A percentile compares a stretch with the other conserved stretches of the same genome.
Evolutionary conservation across 371 early-diverging fungal genomes (phyloP).

Genomic region (Conidiobolus incongruus): DNA sequence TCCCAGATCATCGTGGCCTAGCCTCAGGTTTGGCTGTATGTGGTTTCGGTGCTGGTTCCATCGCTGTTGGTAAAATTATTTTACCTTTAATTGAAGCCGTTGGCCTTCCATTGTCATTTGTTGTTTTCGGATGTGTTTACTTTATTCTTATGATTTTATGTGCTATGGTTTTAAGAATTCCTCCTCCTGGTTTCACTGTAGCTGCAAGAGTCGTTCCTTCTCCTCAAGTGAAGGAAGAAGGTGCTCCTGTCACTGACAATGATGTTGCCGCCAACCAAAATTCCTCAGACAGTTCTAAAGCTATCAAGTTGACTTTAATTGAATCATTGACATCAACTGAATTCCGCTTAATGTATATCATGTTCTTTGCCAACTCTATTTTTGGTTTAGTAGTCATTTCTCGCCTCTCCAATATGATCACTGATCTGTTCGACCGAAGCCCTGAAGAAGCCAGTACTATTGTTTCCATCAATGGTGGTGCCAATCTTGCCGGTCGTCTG

Average conservation of each 20-base stretch:
- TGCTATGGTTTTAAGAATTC: conserved; percentile 25
- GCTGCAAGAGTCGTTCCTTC: conserved; percentile 6
- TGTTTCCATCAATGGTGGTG: conserved; percentile 29
- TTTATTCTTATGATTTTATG: conserved; percentile 19
- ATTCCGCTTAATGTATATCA: conserved; percentile 24
- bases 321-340: conserved; percentile 22
- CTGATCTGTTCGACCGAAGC: conserved; percentile 21
- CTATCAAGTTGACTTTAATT: conserved; percentile 17
- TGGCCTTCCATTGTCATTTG: conserved; percentile 24
- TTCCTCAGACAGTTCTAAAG: conserved; percentile 9
- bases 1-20: conserved; percentile 24
- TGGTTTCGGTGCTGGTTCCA: conserved; percentile 42
- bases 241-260: conserved; percentile 5
- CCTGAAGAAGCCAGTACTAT: conserved; percentile 22
- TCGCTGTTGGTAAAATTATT: conserved; percentile 32
- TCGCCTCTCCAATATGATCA: conserved; percentile 28
- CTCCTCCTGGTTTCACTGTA: conserved; percentile 33
- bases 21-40: conserved; percentile 33
- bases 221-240: not conserved
- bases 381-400: conserved; percentile 32
- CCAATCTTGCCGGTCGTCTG: conserved; percentile 34
- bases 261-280: conserved; percentile 7
- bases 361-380: conserved; percentile 26
- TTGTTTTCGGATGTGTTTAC: conserved; percentile 16
- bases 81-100: conserved; percentile 18